These are phyloP conservation scores for Dipodascopsis uninucleata DNA, from an alignment of 805 yeast genomes.

Conservation along the genomic window DNA sequence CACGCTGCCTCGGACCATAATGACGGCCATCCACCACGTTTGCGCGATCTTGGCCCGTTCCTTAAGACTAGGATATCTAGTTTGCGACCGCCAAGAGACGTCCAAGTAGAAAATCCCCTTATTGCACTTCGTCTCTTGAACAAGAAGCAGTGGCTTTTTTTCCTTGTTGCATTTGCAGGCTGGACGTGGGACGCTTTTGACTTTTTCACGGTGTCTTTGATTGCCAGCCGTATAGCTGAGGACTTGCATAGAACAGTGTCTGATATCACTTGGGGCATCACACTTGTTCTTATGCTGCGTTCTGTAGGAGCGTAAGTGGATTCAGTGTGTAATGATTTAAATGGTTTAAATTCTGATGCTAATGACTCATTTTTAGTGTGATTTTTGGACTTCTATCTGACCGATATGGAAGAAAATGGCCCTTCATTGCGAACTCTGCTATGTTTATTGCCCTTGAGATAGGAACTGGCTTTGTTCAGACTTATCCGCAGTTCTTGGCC, in stretches of 20 bases:
- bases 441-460: conserved; percentile 56
- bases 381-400: conserved; percentile 62
- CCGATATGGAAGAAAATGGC: conserved; percentile 64
- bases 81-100: too few species aligned
- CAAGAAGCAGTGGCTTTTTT: conserved; percentile 57
- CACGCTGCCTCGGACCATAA: too few species aligned
- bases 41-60: too few species aligned
- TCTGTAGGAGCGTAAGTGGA: conserved; percentile 73
- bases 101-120: conserved; percentile 64
- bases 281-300: conserved; percentile 66
- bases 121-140: conserved; percentile 50
- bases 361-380: too few species aligned
- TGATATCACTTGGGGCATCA: conserved; percentile 68
- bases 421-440: conserved; percentile 51
- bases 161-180: conserved; percentile 55
- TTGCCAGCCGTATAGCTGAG: conserved; percentile 50
- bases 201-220: conserved; percentile 59
- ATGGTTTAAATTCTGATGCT: too few species aligned
- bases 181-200: conserved; percentile 77
- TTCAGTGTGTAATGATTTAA: too few species aligned
- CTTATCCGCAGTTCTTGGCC: conserved; percentile 55
- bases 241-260: conserved; percentile 45
- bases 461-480: conserved; percentile 62
- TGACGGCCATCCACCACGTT: too few species aligned
- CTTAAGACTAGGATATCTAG: too few species aligned